Evolutionary conservation across 2,329 filamentous ascomycete genomes (phyloP), one percentile per base, ranked within the genome.

Genomic region (Ascochyta fabae): DNA sequence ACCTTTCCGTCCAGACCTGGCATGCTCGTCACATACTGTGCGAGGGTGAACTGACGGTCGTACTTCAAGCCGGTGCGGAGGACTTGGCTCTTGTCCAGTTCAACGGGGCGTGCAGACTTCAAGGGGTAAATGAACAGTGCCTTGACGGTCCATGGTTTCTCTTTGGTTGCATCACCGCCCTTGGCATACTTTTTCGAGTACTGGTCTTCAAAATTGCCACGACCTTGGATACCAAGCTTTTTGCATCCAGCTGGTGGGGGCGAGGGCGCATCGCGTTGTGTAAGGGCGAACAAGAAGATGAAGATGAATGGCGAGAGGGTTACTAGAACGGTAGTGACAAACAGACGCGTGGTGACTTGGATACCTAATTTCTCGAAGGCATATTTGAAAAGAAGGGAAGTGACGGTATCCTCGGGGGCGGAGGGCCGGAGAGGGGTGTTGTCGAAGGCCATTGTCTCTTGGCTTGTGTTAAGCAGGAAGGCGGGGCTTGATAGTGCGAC

Each of bases 41-140:
- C 92, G 71, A 97, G 91, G 43, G 86, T 88, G 78, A 92, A 96
- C 64, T 94, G 84, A 6, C 92, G 86, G 75, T 97, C 92, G 74
- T 89, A 90, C 71, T 88, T 84, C 53, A 96, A 50, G 2, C 92
- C 92, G 2, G 85, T 85, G 6, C 85, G 79, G 41, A 91, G 76
- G 15, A 95, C 82, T 49, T 85, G 83, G 56, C 84, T 85, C 58
- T 82, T 78, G 47, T 84, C 77, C 42, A 96, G 75, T 76, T 95
- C 91, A 50, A 96, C 86, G 26, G 89, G 90, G 52, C 79, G 81
- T 73, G 92, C 96, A 53, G 89, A 91, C 77, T 96, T 94, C 73
- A 96, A 78, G 0, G 93, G 92, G 73, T 95, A 94, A 56, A 92
- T 83, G 77, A 87, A 88, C 47, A 96, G 79, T 51, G 89, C 90